phyloP scores from a whole-genome alignment of 306 rosid genomes.

The Sphenostylis stenocarpa region DNA sequence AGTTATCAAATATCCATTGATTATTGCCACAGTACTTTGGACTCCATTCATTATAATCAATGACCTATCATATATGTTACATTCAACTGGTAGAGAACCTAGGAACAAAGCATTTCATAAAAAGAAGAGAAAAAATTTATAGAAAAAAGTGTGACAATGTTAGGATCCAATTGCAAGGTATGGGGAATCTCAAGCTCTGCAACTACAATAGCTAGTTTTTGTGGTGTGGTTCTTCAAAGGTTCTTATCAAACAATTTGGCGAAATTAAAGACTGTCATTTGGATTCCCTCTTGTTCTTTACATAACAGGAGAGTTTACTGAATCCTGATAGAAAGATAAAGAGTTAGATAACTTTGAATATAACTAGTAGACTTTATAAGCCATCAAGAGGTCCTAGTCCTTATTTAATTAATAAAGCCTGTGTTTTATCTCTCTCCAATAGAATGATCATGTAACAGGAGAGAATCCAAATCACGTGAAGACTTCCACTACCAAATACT shows the following conservation, averaged over 20 bases:
- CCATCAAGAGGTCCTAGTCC: not conserved
- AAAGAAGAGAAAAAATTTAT: not conserved
- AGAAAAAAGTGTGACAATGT: not conserved
- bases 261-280: not conserved
- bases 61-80: not conserved
- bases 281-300: not conserved
- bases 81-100: not conserved
- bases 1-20: not conserved
- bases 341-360: not conserved
- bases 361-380: not conserved
- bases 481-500: not conserved
- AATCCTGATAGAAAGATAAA: not conserved
- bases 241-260: not conserved
- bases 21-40: not conserved
- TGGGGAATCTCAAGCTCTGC: too few species aligned
- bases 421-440: not conserved
- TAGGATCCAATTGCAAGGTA: too few species aligned
- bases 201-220: too few species aligned
- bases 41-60: not conserved
- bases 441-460: not conserved
- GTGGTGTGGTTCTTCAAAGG: too few species aligned
- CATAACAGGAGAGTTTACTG: not conserved
- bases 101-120: not conserved
- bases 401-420: not conserved
- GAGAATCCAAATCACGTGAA: not conserved